phyloP scores from a whole-genome alignment of 2,329 filamentous ascomycete genomes.

The Aspergillus pseudoviridinutans region DNA sequence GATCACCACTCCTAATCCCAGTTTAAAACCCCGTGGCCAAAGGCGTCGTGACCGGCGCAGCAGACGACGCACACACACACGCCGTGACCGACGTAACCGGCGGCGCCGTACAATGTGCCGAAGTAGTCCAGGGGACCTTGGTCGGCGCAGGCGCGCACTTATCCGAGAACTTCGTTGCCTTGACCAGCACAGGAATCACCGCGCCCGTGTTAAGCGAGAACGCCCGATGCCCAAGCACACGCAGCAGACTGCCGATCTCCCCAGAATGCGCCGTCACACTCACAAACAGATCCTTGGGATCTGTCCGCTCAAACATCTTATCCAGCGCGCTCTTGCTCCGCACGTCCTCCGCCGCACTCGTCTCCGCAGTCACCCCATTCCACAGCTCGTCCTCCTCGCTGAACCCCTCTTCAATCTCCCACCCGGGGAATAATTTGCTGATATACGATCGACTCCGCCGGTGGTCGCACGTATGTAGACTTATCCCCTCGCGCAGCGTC shows the following conservation, averaged over 20 bases:
- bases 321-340: conserved; percentile 46
- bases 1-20: too few relatives aligned
- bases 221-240: conserved; percentile 40
- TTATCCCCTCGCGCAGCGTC: conserved; percentile 54
- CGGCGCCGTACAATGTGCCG: conserved; percentile 30
- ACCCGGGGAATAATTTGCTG: conserved; percentile 45
- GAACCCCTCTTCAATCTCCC: conserved; percentile 51
- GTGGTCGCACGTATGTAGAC: conserved; percentile 58
- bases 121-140: conserved; percentile 24
- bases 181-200: conserved; percentile 50
- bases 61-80: conserved; percentile 30
- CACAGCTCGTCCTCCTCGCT: conserved; percentile 53
- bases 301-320: conserved; percentile 43
- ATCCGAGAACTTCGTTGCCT: conserved; percentile 30
- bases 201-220: conserved; percentile 48
- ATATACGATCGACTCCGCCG: conserved; percentile 49
- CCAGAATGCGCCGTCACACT: conserved; percentile 57
- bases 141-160: conserved; percentile 11
- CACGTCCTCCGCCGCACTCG: conserved; percentile 44
- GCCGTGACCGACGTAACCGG: conserved; percentile 25
- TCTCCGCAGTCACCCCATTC: conserved; percentile 48
- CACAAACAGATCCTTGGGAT: conserved; percentile 44
- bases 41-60: conserved; percentile 26
- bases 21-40: conserved; percentile 15
- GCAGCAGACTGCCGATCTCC: conserved; percentile 51